Conservation (phyloP, 2,329 filamentous ascomycete genomes). For the Plectosphaerella cucumerina region DNA sequence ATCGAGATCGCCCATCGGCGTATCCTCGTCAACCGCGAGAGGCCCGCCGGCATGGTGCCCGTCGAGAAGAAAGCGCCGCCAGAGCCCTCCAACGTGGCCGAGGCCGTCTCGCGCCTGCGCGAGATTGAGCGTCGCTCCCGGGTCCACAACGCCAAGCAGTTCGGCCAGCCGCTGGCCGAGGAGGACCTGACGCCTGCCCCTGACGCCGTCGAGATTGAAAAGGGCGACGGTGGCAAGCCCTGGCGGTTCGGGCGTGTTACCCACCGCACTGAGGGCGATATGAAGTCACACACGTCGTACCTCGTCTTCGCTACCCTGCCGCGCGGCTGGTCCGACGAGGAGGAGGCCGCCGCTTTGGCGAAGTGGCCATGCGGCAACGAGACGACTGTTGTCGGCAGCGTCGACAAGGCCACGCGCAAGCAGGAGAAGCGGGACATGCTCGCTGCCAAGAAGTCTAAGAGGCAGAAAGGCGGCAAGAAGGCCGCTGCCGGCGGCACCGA, state of each 20-base stretch:
- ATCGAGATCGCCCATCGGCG: slow-evolving; percentile 79
- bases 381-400: slow-evolving; percentile 45
- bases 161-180: slow-evolving; percentile 36
- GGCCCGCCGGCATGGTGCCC: slow-evolving; percentile 63
- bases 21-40: slow-evolving; percentile 78
- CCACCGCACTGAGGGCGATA: slow-evolving; percentile 77
- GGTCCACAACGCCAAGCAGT: slow-evolving; percentile 50
- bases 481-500: neutral
- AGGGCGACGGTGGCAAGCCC: slow-evolving; percentile 36
- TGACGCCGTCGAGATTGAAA: slow-evolving; percentile 12
- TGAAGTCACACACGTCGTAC: slow-evolving; percentile 97
- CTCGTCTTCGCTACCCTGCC: slow-evolving; percentile 89
- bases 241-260: slow-evolving; percentile 76
- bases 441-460: slow-evolving; percentile 37
- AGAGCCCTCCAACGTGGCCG: slow-evolving; percentile 68
- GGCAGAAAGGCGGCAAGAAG: slow-evolving; percentile 21
- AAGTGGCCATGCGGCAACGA: slow-evolving; percentile 60
- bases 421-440: slow-evolving; percentile 52
- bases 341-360: slow-evolving; percentile 65
- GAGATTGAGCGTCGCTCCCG: slow-evolving; percentile 68
- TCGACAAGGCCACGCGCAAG: slow-evolving; percentile 51
- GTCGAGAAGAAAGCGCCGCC: slow-evolving; percentile 68
- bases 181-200: slow-evolving; percentile 18
- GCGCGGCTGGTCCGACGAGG: slow-evolving; percentile 77
- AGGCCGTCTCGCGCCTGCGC: slow-evolving; percentile 70